These are phyloP conservation scores for Cyathus striatus DNA, from an alignment of 768 basidiomycete species.

Conservation along the genomic window DNA sequence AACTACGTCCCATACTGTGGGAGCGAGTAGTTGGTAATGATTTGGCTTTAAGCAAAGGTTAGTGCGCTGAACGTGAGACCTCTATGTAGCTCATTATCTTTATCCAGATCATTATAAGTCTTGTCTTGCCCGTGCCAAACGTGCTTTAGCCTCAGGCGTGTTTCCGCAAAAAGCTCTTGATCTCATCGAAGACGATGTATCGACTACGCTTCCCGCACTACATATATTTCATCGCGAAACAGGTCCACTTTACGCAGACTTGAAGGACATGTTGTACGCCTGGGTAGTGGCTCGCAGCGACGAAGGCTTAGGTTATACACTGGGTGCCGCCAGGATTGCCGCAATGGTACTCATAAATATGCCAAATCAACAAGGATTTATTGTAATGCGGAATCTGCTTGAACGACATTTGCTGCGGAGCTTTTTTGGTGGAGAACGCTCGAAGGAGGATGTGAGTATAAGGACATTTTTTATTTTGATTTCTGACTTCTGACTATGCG, in stretches of 20 bases:
- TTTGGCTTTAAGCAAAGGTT: slow-evolving; percentile 79
- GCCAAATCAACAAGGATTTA: slow-evolving; percentile 67
- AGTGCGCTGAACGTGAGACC: slow-evolving; percentile 7
- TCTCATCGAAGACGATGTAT: slow-evolving; percentile 71
- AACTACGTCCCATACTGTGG: slow-evolving; percentile 79
- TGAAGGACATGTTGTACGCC: slow-evolving; percentile 80
- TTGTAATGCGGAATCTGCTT: slow-evolving; percentile 80
- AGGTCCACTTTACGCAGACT: slow-evolving; percentile 77
- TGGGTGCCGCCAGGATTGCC: slow-evolving; percentile 68
- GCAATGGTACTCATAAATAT: slow-evolving; percentile 87
- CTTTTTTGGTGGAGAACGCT: slow-evolving; percentile 69
- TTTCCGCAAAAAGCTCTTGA: slow-evolving; percentile 63
- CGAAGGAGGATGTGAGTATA: slow-evolving; percentile 78
- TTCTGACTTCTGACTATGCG: slow-evolving; percentile 3
- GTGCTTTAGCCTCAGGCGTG: slow-evolving; percentile 55
- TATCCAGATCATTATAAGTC: slow-evolving; percentile 62
- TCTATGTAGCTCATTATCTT: slow-evolving; percentile 3
- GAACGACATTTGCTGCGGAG: slow-evolving; percentile 82
- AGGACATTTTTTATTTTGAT: slow-evolving; percentile 3
- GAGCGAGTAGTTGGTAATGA: slow-evolving; percentile 81
- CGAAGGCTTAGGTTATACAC: slow-evolving; percentile 71
- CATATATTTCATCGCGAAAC: slow-evolving; percentile 75
- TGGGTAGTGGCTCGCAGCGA: slow-evolving; percentile 87
- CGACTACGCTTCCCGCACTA: slow-evolving; percentile 65
- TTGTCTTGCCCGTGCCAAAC: slow-evolving; percentile 70